phyloP scores from a whole-genome alignment of 192 early-diverging fungal species.

The Coemansia sp. region DNA sequence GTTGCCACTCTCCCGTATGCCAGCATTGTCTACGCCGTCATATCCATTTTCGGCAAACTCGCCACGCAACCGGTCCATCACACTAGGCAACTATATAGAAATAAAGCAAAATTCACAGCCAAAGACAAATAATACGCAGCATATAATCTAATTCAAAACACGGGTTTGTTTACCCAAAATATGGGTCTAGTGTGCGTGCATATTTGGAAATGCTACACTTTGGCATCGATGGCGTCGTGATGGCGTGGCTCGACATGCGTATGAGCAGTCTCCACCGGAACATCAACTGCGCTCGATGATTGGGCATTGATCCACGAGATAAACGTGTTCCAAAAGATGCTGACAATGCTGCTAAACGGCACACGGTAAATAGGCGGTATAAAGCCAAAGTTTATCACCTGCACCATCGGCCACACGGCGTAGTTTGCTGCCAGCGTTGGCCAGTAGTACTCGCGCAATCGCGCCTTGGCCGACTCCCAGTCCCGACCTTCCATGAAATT shows the following conservation, averaged over 20 bases:
- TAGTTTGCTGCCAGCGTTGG: slow-evolving; percentile 69
- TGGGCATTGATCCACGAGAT: slow-evolving; percentile 64
- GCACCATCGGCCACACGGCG: slow-evolving; percentile 71
- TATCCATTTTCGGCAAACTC: slow-evolving; percentile 13
- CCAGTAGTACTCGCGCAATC: slow-evolving; percentile 60
- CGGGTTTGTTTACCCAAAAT: not conserved
- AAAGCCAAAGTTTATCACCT: slow-evolving; percentile 71
- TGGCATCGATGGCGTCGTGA: slow-evolving; percentile 5
- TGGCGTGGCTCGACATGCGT: slow-evolving; percentile 15
- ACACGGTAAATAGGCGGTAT: slow-evolving; percentile 65
- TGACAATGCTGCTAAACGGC: slow-evolving; percentile 69
- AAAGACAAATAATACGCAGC: not conserved
- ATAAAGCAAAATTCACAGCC: not conserved
- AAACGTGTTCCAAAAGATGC: slow-evolving; percentile 76
- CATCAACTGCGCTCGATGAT: slow-evolving; percentile 19
- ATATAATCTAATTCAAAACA: not conserved
- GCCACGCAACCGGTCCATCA: slow-evolving; percentile 26
- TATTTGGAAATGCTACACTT: slow-evolving; percentile 8
- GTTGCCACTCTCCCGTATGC: slow-evolving; percentile 9
- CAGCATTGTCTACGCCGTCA: not conserved
- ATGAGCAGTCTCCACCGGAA: slow-evolving; percentile 42
- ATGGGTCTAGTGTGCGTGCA: not conserved
- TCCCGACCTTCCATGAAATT: slow-evolving; percentile 59
- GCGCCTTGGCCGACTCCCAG: slow-evolving; percentile 56
- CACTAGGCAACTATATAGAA: not conserved